Evolutionary conservation across 2,329 filamentous ascomycete genomes (phyloP).

Genomic region (Zymoseptoria ardabiliae): DNA sequence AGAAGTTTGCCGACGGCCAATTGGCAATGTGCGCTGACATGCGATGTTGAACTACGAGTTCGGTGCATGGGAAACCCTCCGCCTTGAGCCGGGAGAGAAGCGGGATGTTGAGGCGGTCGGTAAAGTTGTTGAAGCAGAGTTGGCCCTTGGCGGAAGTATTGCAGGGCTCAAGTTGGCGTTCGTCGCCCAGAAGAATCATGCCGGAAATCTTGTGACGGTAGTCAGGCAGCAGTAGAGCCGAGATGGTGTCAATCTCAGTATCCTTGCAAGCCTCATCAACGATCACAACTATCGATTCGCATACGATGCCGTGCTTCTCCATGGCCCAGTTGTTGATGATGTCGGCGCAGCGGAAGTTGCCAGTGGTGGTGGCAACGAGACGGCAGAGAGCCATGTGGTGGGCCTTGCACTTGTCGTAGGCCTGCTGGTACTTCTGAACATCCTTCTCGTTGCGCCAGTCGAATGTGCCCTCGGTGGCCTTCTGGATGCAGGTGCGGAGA

Average conservation of each 20-base stretch:
- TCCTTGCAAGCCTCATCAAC: constrained; percentile 19
- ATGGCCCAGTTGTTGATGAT: constrained; percentile 14
- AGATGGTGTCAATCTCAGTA: constrained; percentile 14
- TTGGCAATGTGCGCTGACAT: constrained; percentile 7
- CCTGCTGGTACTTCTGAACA: constrained; percentile 8
- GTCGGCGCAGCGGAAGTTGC: constrained; percentile 11
- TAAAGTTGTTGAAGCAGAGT: constrained; percentile 13
- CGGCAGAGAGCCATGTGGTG: constrained; percentile 7
- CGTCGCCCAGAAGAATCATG: too few species aligned
- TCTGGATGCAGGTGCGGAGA: constrained; percentile 7
- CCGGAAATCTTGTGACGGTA: constrained; percentile 11
- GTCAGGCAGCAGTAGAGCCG: constrained; percentile 7
- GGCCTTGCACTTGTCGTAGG: constrained; percentile 14
- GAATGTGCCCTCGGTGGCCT: constrained; percentile 9
- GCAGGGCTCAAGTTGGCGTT: constrained; percentile 12
- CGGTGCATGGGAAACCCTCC: constrained; percentile 13
- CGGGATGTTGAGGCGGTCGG: constrained; percentile 9
- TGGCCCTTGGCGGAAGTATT: constrained; percentile 11
- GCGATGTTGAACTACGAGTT: constrained; percentile 15
- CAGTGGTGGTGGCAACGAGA: constrained; percentile 17
- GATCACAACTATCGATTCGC: constrained; percentile 7
- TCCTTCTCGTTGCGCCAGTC: constrained; percentile 5
- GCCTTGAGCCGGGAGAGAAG: constrained; percentile 11
- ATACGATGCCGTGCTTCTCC: constrained; percentile 6
- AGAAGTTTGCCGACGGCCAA: constrained; percentile 14